Evolutionary conservation across 176 grass and related monocot genomes (phyloP).

Genomic region (Lolium multiflorum): DNA sequence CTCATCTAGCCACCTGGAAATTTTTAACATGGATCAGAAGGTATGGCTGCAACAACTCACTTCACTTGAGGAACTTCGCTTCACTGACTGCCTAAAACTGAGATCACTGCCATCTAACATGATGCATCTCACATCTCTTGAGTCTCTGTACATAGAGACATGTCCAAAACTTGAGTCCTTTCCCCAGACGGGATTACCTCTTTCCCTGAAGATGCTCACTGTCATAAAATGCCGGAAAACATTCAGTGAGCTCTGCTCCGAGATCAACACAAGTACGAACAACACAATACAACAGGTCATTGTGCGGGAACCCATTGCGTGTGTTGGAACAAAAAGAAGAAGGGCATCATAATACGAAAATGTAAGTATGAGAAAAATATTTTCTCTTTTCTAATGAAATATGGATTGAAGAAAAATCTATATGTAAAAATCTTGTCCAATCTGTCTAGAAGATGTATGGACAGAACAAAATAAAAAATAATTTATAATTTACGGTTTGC

Average conservation of each 20-base stretch:
- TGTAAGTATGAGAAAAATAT: background rate
- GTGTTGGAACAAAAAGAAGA: conserved; percentile 27
- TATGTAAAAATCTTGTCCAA: background rate
- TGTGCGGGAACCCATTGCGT: background rate
- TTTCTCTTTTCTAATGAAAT: background rate
- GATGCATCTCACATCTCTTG: conserved; percentile 4
- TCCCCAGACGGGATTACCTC: conserved; percentile 1
- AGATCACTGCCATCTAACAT: conserved; percentile 35
- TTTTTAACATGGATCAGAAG: conserved; percentile 28
- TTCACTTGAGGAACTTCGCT: conserved; percentile 34
- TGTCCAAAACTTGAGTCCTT: conserved; percentile 20
- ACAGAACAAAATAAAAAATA: no score
- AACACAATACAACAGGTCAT: background rate
- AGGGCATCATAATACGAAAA: background rate
- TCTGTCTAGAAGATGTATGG: background rate
- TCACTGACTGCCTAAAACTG: conserved; percentile 20
- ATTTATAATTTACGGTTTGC: background rate
- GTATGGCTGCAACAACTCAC: conserved; percentile 46
- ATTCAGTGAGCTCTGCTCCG: background rate
- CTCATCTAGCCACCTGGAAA: conserved; percentile 6
- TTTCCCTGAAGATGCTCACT: conserved; percentile 25
- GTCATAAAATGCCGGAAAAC: background rate
- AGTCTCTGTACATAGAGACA: background rate
- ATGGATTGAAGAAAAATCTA: background rate
- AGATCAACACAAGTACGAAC: background rate